A percentile compares a stretch with the other conserved stretches of the same genome.
Conservation (phyloP, 495 filamentous ascomycete genomes). For the Trypethelium eluteriae region DNA sequence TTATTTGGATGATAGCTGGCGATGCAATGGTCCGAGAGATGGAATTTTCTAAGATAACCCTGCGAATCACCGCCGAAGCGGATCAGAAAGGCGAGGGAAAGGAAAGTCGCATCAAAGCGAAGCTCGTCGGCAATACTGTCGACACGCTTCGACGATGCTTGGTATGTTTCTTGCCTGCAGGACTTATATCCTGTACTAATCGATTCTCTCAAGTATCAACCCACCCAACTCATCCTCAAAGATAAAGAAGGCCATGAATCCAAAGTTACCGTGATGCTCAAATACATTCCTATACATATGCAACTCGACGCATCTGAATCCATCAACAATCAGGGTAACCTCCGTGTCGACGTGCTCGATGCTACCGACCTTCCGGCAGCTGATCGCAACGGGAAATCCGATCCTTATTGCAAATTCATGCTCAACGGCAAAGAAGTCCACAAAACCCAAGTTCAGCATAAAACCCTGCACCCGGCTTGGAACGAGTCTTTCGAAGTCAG, state of each 20-base stretch:
- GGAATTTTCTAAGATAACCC: slow-evolving; percentile 85
- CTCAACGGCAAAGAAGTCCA: slow-evolving; percentile 77
- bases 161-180: slow-evolving; percentile 41
- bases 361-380: slow-evolving; percentile 80
- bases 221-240: slow-evolving; percentile 69
- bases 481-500: slow-evolving; percentile 88
- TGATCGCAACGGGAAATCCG: slow-evolving; percentile 91
- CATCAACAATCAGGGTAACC: slow-evolving; percentile 95
- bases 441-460: slow-evolving; percentile 94
- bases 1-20: slow-evolving; percentile 48
- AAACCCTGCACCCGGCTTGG: slow-evolving; percentile 89
- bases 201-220: slow-evolving; percentile 59
- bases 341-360: slow-evolving; percentile 85
- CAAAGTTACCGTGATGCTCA: slow-evolving; percentile 80
- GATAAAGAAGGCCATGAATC: slow-evolving; percentile 66
- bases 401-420: slow-evolving; percentile 92
- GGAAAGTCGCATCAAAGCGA: slow-evolving; percentile 67
- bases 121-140: slow-evolving; percentile 74
- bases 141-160: slow-evolving; percentile 79
- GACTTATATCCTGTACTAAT: slow-evolving; percentile 3
- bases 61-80: slow-evolving; percentile 68
- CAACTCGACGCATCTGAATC: slow-evolving; percentile 85
- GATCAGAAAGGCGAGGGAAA: slow-evolving; percentile 65
- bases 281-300: slow-evolving; percentile 93
- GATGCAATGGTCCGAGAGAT: slow-evolving; percentile 95